Evolutionary conservation across 2,329 filamentous ascomycete species (phyloP), one percentile per base, ranked within the genome.

Genomic region (Acrocalymma vagum): DNA sequence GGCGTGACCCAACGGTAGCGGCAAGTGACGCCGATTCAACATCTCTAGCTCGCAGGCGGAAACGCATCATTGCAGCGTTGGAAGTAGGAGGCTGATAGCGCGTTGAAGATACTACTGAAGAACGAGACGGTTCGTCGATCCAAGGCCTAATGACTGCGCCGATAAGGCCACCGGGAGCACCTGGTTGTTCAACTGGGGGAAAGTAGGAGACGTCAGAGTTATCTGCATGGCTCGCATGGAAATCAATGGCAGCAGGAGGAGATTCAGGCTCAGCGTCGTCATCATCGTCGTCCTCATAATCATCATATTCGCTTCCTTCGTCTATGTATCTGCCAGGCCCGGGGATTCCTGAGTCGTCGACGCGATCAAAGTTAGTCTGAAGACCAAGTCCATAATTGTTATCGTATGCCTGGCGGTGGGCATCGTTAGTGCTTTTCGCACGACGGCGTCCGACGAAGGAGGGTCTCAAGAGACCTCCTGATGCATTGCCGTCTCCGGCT

Each of bases 1-100:
- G 79, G 27, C 85, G 80, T 2, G 86, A 90, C 11, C 86, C 86
- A 77, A 86, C 84, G 0, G 86, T 90, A 13, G 86, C 86, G 10
- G 83, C 79, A 30, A 79, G 72, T 10, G 80, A 83, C 29, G 75
- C 72, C 7, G 74, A 75, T 34, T 83, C 80, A 11, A 78, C 67
- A 37, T 81, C 78, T 29, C 71, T 74, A 4, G 76, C 76, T 32
- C 75, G 72, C 49, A 71, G 66, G 21, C 71, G 61, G 51, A 76
- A 83, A 26, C 74, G 72, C 63, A 74, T 70, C 59, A 82, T 82
- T n/a, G 80, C 80, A 26, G 74, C 76, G 51, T 74, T 79, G 0
- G 80, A 79, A 7, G 72, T 80, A 26, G 64, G 60, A n/a, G 79
- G 79, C 45, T 82, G 79, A 45, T 71, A 73, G 20, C 56, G 60